Evolutionary conservation across 257 asterid species (phyloP), one percentile per base, ranked within the genome.

Genomic region (Solanum pinnatisectum): DNA sequence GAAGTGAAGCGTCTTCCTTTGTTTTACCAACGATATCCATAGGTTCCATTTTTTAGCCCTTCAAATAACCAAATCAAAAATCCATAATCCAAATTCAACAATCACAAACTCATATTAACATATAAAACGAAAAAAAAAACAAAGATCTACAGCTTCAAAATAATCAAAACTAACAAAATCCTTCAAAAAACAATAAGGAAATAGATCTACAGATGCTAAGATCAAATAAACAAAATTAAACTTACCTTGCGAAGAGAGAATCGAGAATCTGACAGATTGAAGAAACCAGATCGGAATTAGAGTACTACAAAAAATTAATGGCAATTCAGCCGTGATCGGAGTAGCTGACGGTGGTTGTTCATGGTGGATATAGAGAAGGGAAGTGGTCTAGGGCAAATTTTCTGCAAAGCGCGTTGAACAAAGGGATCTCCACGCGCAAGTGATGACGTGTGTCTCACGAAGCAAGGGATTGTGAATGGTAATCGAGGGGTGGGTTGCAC

Each of bases 1-100:
- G 99, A 60, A 97, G 97, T 79, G 99, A 97, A 71, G 99, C 99
- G 83, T 97, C 99, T 91, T 97, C 99, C 87, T 97, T 97, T 23
- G 97, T 89, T 91, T 92, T 92, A 65, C 98, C 98, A 65, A 97
- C 98, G 87, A 97, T 97, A 89, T 97, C 99, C 97, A 94, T 93
- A 67, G 99, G 95, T 83, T 97, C 99, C 99, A 97, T 97, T 78
- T 60, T 88, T 88, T 30, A 52, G 71, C 78, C 81, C 88, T 95
- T 90, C 88, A 86, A 92, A 78, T 87, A 84, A 82, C 37, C 72
- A 87, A 87, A 42, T 12, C 0, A 44, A 79, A 40, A 22, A 5
- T 36, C 10, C 44, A 11, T 30, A 74, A 36, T 36, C 20, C 84
- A 77, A 40, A 77, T 39, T 77, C 35, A 40, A 40, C 36, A 77